Evolutionary conservation across 2,329 filamentous ascomycete species (phyloP).

Genomic region (Ophiobolus disseminans): DNA sequence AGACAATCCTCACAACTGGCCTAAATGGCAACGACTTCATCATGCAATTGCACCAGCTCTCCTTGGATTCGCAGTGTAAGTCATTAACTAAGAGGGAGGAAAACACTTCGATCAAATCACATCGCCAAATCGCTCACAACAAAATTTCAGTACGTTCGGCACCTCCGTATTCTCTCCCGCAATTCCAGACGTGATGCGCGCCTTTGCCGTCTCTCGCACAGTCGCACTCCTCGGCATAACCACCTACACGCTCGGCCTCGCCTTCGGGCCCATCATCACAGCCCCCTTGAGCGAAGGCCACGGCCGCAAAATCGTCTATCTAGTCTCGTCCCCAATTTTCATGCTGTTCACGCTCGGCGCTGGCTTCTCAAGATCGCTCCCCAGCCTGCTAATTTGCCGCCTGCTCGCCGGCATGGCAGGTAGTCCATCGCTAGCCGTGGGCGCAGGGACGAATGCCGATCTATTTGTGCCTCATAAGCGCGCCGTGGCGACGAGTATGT

Average conservation of each 20-base stretch:
- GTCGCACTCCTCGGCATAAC: conserved; percentile 66
- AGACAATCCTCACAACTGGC: conserved; percentile 51
- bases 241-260: conserved; percentile 67
- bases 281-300: conserved; percentile 66
- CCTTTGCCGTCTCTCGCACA: conserved; percentile 64
- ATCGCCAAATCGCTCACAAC: too few relatives aligned
- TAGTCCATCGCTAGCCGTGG: conserved; percentile 60
- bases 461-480: conserved; percentile 43
- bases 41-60: conserved; percentile 45
- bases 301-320: conserved; percentile 63
- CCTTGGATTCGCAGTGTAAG: conserved; percentile 48
- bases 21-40: conserved; percentile 36
- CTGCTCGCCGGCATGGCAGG: conserved; percentile 79
- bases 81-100: too few relatives aligned
- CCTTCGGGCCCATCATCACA: conserved; percentile 65
- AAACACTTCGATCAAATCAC: too few relatives aligned
- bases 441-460: conserved; percentile 52
- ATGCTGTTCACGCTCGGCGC: conserved; percentile 65
- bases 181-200: conserved; percentile 54
- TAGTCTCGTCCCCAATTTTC: conserved; percentile 55
- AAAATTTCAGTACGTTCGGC: conserved; percentile 56
- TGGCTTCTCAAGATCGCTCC: conserved; percentile 60
- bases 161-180: conserved; percentile 63
- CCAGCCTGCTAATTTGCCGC: conserved; percentile 60
- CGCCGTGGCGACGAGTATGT: conserved; percentile 46